These are phyloP conservation scores for Corynespora cassiicola DNA, from an alignment of 2,329 filamentous ascomycete species.

Conservation along the genomic window DNA sequence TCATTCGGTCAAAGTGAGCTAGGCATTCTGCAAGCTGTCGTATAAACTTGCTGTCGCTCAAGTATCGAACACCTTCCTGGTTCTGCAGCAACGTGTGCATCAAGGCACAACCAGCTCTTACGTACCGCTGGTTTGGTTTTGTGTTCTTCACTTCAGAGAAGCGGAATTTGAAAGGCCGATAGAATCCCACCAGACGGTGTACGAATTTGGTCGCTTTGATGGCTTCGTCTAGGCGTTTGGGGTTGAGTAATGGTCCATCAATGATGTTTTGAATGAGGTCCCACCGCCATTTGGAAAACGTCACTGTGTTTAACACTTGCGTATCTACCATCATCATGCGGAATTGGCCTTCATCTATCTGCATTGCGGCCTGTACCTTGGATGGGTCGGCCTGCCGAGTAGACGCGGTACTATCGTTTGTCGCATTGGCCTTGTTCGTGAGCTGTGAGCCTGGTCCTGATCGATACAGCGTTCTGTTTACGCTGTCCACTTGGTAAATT, in stretches of 20 bases:
- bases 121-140: conserved; percentile 91
- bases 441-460: conserved; percentile 62
- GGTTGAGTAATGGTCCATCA: conserved; percentile 88
- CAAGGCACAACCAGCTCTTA: conserved; percentile 85
- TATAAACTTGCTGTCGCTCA: conserved; percentile 90
- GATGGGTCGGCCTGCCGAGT: conserved; percentile 50
- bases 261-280: conserved; percentile 89
- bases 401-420: conserved; percentile 25
- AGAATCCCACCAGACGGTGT: conserved; percentile 92
- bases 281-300: conserved; percentile 98
- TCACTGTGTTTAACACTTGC: conserved; percentile 85
- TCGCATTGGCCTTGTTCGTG: conserved; percentile 31
- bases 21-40: conserved; percentile 95
- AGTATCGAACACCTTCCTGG: conserved; percentile 80
- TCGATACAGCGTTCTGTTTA: conserved; percentile 89
- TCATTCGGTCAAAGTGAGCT: conserved; percentile 90
- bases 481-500: conserved; percentile 97
- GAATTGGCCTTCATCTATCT: conserved; percentile 70
- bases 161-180: conserved; percentile 94
- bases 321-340: conserved; percentile 74
- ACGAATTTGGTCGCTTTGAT: conserved; percentile 96
- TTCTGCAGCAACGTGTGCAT: conserved; percentile 88
- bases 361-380: conserved; percentile 63
- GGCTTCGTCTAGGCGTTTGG: conserved; percentile 91
- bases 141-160: conserved; percentile 92